A percentile compares a stretch with the other conserved stretches of the same genome.
These are phyloP conservation scores for Talaromyces piceae DNA, from an alignment of 2,329 filamentous ascomycete species.

Conservation along the genomic window DNA sequence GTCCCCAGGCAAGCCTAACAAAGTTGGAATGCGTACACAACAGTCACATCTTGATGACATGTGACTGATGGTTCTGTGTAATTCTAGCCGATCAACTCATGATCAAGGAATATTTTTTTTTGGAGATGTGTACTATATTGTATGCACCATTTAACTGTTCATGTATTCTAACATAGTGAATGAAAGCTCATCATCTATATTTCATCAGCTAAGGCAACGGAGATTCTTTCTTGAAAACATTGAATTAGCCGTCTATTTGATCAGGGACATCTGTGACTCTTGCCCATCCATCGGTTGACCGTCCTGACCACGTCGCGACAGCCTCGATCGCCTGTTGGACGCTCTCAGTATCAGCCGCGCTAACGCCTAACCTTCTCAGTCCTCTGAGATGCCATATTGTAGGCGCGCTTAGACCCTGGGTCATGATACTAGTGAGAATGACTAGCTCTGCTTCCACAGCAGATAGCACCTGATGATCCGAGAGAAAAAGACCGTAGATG, in stretches of 20 bases:
- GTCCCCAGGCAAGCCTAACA: no score
- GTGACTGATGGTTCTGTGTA: not conserved
- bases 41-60: not conserved
- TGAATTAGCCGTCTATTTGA: slow-evolving; percentile 4
- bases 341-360: slow-evolving; percentile 34
- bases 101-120: not conserved
- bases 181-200: not conserved
- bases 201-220: not conserved
- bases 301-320: slow-evolving; percentile 16
- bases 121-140: not conserved
- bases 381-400: slow-evolving; percentile 42
- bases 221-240: not conserved
- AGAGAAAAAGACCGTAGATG: slow-evolving; percentile 54
- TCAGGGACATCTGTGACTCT: slow-evolving; percentile 17
- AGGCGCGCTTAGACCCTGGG: slow-evolving; percentile 35
- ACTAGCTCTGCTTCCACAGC: slow-evolving; percentile 40
- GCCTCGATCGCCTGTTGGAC: slow-evolving; percentile 19
- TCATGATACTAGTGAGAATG: slow-evolving; percentile 38
- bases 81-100: not conserved
- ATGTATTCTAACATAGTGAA: not conserved
- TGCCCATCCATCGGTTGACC: slow-evolving; percentile 15
- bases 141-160: not conserved
- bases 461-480: slow-evolving; percentile 35
- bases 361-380: slow-evolving; percentile 32
- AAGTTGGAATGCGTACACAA: no score